Base-by-base conservation (phyloP, 352 stramenopile species). In the Peronospora tabacina region DNA sequence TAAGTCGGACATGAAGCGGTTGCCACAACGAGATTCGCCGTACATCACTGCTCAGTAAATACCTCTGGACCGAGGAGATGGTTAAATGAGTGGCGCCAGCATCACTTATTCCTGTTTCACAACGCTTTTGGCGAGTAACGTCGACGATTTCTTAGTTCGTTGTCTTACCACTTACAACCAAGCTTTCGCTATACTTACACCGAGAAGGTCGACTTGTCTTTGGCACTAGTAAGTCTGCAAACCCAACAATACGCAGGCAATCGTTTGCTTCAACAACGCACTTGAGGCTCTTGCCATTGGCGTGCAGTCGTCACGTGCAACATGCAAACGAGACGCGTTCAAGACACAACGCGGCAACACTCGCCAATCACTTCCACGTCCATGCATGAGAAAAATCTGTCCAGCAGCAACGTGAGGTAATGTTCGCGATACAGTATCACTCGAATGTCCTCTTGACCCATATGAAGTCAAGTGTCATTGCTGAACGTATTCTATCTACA, bases 11-110 rank as follows among this genome's bases (percentile, higher is more conserved):
- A 24, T n/a, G 30, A 44, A 35, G 32, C 24, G 16, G 16, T 30
- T 15, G 49, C 37, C 33, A 49, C 34, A 44, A 38, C 29, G 15
- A 36, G 30, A 16, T 16, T 16, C 10, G 30, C 2, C 24, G 29
- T 33, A 28, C 6, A 16, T 2, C 19, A 32, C n/a, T 38, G 13
- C 40, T 50, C 51, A 52, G 51, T 22, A 16, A n/a, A 35, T 9
- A 42, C 2, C 13, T 52, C 51, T 30, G 51, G 45, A 58, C 43
- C 9, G 26, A 41, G 10, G 17, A 30, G 11, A n/a, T 43, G 33
- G 38, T 49, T 26, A 51, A 50, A 44, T 45, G 33, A 57, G 49
- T 58, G 50, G 24, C 50, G 42, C 28, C 38, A 61, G 32, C 39
- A 37, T 49, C 29, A 56, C 45, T 56, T 51, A 46, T 51, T 55